A percentile compares a stretch with the other conserved stretches of the same genome.
phyloP scores from a whole-genome alignment of 2,329 filamentous ascomycete species.

The Neonectria magnoliae region DNA sequence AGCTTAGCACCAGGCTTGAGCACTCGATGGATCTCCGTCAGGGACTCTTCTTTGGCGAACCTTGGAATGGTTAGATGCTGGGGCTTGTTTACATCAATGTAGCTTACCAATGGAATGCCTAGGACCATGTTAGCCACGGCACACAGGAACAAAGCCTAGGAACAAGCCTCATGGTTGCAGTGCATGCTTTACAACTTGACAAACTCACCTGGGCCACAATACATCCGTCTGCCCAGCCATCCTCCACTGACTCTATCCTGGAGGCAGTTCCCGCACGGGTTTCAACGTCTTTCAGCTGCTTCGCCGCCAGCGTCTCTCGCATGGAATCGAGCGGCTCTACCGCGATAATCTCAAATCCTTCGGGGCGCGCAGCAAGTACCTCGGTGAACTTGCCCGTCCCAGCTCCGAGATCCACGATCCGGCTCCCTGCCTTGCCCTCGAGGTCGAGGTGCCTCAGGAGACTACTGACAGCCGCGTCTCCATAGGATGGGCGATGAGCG shows the following conservation, averaged over 20 bases:
- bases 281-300: slow-evolving; percentile 64
- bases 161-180: neutral
- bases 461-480: slow-evolving; percentile 63
- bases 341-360: slow-evolving; percentile 68
- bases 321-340: slow-evolving; percentile 74
- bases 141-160: neutral
- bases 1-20: slow-evolving; percentile 69
- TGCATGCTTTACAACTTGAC: slow-evolving; percentile 13
- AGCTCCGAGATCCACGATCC: slow-evolving; percentile 71
- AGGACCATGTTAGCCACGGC: slow-evolving; percentile 18
- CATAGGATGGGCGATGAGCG: slow-evolving; percentile 74
- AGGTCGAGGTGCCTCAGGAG: slow-evolving; percentile 68
- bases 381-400: slow-evolving; percentile 79
- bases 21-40: slow-evolving; percentile 74
- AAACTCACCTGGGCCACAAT: slow-evolving; percentile 72
- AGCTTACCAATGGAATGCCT: slow-evolving; percentile 67
- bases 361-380: slow-evolving; percentile 65
- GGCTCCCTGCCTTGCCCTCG: slow-evolving; percentile 55
- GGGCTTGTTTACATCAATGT: neutral
- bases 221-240: slow-evolving; percentile 70
- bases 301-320: slow-evolving; percentile 68
- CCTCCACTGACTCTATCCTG: slow-evolving; percentile 62
- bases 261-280: slow-evolving; percentile 68
- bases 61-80: slow-evolving; percentile 49
- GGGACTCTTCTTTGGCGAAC: slow-evolving; percentile 72